Evolutionary conservation across 1,284 basidiomycete genomes (phyloP), one percentile per base, ranked within the genome.

Genomic region (Cryptococcus hybrid): DNA sequence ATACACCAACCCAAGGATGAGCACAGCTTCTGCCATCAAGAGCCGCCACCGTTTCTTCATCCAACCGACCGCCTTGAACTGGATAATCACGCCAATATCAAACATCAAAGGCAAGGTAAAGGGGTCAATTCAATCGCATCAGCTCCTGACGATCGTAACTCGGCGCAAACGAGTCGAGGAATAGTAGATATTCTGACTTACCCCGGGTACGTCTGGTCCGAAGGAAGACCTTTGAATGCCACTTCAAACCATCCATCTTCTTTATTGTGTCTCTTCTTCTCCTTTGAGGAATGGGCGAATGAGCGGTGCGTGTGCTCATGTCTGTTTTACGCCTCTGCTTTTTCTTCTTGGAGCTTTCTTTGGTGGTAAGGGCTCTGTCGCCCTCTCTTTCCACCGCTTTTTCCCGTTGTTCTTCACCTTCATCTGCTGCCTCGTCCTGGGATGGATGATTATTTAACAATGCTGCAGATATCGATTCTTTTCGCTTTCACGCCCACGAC

Each of bases 181-280:
- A 11, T 1, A 11, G 35, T 8, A 24, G 40, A 46, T 30, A 7
- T 34, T 7, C 12, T 39, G 24, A 58, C 66, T 57, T 43, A 68
- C 66, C 13, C 49, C 47, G 34, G 57, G 56, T 0, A 57, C 37
- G 47, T 66, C 64, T 30, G 66, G 64, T 30, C 61, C 66, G 45
- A 66, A 68, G 66, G 66, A 12, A 68, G 51, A 11, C 55, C 66
- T 35, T 66, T 55, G 34, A 66, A 66, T 0, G 57, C 36, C 36
- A 48, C 55, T 6, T 48, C 40, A 9, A 64, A 52, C 48, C 55
- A 35, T 45, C 13, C 18, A 18, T 12, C 11, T n/a, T 11, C 36
- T n/a, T 44, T 43, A 7, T 48, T 30, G 39, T 43, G 30, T 6
- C 12, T 53, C 24, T 49, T 51, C 40, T 46, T 39, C 24, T 35